Evolutionary conservation across 768 basidiomycete species (phyloP).

Genomic region (Lactarius sanguifluus): DNA sequence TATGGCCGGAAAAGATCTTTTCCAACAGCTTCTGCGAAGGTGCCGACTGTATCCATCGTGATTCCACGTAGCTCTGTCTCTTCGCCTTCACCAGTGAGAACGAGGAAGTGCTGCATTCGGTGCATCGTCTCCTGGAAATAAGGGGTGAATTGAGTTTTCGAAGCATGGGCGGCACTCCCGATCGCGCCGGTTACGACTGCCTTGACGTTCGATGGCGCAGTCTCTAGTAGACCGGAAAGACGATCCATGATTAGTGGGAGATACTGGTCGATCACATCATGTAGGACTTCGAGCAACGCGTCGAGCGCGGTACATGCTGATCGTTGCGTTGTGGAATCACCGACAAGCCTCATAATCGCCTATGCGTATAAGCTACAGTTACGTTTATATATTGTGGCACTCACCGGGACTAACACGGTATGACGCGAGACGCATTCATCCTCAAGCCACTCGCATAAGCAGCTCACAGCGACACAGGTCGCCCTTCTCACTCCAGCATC

Average conservation of each 20-base stretch:
- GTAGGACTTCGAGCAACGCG: conserved; percentile 91
- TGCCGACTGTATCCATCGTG: conserved; percentile 98
- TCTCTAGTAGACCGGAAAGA: conserved; percentile 81
- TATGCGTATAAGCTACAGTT: conserved; percentile 34
- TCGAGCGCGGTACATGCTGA: conserved; percentile 97
- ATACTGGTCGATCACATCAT: conserved; percentile 88
- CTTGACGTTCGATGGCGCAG: conserved; percentile 84
- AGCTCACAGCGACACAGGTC: conserved; percentile 93
- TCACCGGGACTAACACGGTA: conserved; percentile 77
- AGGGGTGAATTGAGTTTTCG: conserved; percentile 84
- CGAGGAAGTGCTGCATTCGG: conserved; percentile 84
- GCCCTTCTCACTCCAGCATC: conserved; percentile 91
- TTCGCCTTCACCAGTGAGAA: conserved; percentile 83
- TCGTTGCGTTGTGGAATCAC: conserved; percentile 82
- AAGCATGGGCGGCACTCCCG: conserved; percentile 96
- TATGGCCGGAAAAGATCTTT: conserved; percentile 91
- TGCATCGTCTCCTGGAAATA: conserved; percentile 94
- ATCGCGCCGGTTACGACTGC: conserved; percentile 96
- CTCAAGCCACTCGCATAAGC: conserved; percentile 95
- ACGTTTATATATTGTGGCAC: conserved; percentile 31
- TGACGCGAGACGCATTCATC: conserved; percentile 89
- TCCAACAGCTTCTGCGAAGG: conserved; percentile 96
- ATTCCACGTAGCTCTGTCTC: conserved; percentile 94
- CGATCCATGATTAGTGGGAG: conserved; percentile 93
- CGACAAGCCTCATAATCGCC: conserved; percentile 90